Evolutionary conservation across 495 filamentous ascomycete species (phyloP).

Genomic region (Niebla homalea): DNA sequence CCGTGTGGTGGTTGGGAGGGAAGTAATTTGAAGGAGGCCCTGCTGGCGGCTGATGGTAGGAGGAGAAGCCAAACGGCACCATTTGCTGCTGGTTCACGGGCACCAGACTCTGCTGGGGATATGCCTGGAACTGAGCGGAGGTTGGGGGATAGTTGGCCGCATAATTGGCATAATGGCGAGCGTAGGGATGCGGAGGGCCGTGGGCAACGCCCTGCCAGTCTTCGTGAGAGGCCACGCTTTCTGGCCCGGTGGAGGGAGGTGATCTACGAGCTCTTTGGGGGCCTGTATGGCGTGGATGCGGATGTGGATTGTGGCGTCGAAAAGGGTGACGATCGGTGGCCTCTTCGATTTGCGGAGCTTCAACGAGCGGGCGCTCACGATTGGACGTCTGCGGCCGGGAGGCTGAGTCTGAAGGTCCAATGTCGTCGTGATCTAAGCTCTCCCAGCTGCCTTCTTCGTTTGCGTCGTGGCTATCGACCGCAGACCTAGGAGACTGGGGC

Average conservation of each 20-base stretch:
- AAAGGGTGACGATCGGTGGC: conserved; percentile 25
- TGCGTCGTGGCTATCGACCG: conserved; percentile 37
- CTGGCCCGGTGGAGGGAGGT: conserved; percentile 38
- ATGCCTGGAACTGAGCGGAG: conserved; percentile 17
- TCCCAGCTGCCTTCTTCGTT: conserved; percentile 39
- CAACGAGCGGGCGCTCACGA: conserved; percentile 21
- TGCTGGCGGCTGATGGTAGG: conserved; percentile 26
- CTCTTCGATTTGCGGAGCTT: conserved; percentile 30
- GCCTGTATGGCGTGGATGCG: conserved; percentile 23
- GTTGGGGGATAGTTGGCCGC: conserved; percentile 34
- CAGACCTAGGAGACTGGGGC: conserved; percentile 28
- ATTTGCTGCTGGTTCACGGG: conserved; percentile 26
- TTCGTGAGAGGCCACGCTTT: conserved; percentile 40
- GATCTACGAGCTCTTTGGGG: conserved; percentile 32
- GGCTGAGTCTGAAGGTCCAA: conserved; percentile 75
- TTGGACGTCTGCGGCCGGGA: conserved; percentile 46
- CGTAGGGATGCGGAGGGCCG: conserved; percentile 22
- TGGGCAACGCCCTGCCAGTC: conserved; percentile 32
- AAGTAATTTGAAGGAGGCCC: conserved; percentile 27
- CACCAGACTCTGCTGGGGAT: conserved; percentile 28
- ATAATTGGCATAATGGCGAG: conserved; percentile 27
- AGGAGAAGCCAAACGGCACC: conserved; percentile 28
- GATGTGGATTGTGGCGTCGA: conserved; percentile 28
- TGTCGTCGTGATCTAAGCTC: conserved; percentile 45
- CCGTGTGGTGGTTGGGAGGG: conserved; percentile 18